Percentiles rank a stretch among this genome's conserved stretches.
Evolutionary conservation across 2,329 filamentous ascomycete species (phyloP).

Genomic region (Botrytis byssoidea): DNA sequence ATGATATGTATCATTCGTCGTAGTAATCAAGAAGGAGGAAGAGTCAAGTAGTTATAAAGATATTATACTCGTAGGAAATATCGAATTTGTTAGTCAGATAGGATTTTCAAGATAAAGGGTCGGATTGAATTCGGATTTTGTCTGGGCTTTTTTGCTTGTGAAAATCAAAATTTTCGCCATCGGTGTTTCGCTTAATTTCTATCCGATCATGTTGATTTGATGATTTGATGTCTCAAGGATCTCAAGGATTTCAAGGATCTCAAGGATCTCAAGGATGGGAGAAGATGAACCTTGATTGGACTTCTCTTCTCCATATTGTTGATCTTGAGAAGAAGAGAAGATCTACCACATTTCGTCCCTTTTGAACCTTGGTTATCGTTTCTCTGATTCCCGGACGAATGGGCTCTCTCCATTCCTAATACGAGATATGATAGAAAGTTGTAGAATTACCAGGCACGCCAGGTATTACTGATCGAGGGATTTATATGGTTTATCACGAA

Average conservation of each 20-base stretch:
- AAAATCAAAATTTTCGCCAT: conserved; percentile 11
- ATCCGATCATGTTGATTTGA: neutral
- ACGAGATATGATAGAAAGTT: neutral
- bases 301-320: neutral
- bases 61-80: neutral
- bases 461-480: neutral
- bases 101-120: conserved; percentile 3
- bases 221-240: no score
- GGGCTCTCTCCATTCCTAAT: neutral
- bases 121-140: neutral
- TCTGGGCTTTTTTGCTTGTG: neutral
- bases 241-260: no score
- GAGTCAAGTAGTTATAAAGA: neutral
- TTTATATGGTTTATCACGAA: neutral
- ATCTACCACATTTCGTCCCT: neutral
- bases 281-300: no score
- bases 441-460: neutral
- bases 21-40: neutral
- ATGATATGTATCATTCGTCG: neutral
- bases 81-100: neutral
- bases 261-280: no score
- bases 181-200: neutral
- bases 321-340: neutral
- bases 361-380: neutral
- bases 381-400: neutral